phyloP scores from a whole-genome alignment of 1,284 basidiomycete genomes.

The Ganoderma resinaceum region DNA sequence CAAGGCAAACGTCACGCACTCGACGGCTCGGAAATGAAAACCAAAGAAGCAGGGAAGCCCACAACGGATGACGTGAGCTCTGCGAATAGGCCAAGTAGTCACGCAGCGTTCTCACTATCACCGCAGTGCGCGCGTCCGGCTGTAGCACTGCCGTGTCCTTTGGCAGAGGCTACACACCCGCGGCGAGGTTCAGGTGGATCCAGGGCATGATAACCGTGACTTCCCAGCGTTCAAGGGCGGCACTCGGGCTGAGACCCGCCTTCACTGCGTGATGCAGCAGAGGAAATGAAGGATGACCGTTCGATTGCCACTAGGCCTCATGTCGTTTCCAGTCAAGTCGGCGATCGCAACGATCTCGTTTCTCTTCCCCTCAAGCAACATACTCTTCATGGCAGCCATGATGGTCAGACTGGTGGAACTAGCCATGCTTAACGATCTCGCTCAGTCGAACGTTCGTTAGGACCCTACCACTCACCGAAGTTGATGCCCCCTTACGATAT shows the following conservation, averaged over 20 bases:
- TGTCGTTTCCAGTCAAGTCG: background rate
- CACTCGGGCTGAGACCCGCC: background rate
- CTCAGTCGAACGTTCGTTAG: conserved; percentile 26
- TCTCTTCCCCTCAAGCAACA: conserved; percentile 4
- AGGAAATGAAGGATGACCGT: conserved; percentile 15
- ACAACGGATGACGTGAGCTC: conserved; percentile 19
- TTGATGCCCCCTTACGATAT: background rate
- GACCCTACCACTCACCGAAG: conserved; percentile 6
- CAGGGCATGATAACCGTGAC: conserved; percentile 3
- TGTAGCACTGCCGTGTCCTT: background rate
- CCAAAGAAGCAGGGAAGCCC: conserved; percentile 8
- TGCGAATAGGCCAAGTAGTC: background rate
- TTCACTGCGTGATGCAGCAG: background rate
- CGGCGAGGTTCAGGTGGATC: background rate
- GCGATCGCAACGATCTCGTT: conserved; percentile 11
- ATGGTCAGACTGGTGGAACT: background rate
- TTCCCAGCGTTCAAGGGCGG: background rate
- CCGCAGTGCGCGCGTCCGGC: conserved; percentile 7
- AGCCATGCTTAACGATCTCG: conserved; percentile 4
- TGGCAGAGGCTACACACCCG: conserved; percentile 7
- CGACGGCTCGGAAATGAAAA: conserved; percentile 28
- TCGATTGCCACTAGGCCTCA: background rate
- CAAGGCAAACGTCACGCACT: background rate
- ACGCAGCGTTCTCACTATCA: conserved; percentile 7
- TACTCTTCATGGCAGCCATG: background rate